A percentile compares a stretch with the other conserved stretches of the same genome.
Evolutionary conservation across 345 rosid genomes (phyloP).

Genomic region (Salix suchowensis): DNA sequence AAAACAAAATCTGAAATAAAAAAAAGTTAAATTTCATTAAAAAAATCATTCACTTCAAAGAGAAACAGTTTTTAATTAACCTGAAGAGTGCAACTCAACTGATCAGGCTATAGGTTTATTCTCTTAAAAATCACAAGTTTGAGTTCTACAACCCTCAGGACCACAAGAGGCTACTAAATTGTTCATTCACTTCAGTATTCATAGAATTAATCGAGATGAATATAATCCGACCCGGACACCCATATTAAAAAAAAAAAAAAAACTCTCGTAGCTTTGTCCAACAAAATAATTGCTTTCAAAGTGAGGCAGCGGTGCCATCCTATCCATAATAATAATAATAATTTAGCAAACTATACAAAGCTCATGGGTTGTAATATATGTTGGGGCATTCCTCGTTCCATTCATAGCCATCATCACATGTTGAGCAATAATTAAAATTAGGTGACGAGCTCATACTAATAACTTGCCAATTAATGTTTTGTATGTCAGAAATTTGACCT

Average conservation of each 20-base stretch:
- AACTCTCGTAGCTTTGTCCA: neutral
- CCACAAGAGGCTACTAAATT: fast-evolving
- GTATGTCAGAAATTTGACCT: neutral
- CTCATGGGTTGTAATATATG: neutral
- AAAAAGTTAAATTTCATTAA: too few species aligned
- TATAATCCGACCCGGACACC: too few species aligned
- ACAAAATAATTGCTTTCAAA: neutral
- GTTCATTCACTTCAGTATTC: too few species aligned
- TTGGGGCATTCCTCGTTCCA: neutral
- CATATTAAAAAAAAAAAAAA: too few species aligned
- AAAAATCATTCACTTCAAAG: too few species aligned
- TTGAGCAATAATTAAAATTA: neutral
- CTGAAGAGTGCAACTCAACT: too few species aligned
- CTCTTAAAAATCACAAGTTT: too few species aligned
- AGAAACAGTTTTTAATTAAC: too few species aligned
- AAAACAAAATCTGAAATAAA: too few species aligned
- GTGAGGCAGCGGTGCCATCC: neutral
- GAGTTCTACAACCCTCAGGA: too few species aligned
- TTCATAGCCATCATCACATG: neutral
- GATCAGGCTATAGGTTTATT: too few species aligned
- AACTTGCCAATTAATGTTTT: neutral
- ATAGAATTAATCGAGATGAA: too few species aligned
- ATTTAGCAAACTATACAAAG: neutral
- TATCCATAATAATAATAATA: neutral
- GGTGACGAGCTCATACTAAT: neutral